Evolutionary conservation across 495 filamentous ascomycete species (phyloP).

Genomic region (Hypomontagnella monticulosa): DNA sequence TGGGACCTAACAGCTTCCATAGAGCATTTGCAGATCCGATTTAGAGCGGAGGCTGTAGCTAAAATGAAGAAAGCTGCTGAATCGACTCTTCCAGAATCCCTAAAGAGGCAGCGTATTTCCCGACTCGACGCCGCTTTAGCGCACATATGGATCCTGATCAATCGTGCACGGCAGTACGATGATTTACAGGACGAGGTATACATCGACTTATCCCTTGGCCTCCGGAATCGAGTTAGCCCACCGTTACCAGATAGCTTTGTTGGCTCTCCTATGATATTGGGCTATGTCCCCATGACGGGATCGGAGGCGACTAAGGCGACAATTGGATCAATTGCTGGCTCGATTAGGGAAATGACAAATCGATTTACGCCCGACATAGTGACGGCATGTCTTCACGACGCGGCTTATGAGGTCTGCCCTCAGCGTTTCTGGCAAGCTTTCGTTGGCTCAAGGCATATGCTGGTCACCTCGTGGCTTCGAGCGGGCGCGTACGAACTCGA

Average conservation of each 20-base stretch:
- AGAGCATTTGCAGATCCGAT: conserved; percentile 48
- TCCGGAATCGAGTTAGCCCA: conserved; percentile 45
- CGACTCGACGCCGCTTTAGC: conserved; percentile 52
- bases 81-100: conserved; percentile 33
- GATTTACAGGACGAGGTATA: conserved; percentile 40
- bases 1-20: conserved; percentile 46
- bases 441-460: conserved; percentile 47
- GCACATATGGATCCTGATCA: conserved; percentile 53
- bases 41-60: conserved; percentile 32
- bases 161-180: conserved; percentile 44
- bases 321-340: conserved; percentile 41
- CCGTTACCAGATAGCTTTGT: conserved; percentile 49
- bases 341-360: conserved; percentile 43
- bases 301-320: conserved; percentile 18
- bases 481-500: conserved; percentile 50
- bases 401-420: conserved; percentile 47
- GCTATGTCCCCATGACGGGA: conserved; percentile 29
- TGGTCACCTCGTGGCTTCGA: conserved; percentile 54
- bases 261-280: conserved; percentile 49
- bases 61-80: conserved; percentile 42
- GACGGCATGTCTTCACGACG: conserved; percentile 46
- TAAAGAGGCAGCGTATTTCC: conserved; percentile 38
- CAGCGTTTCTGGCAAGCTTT: conserved; percentile 55
- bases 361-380: conserved; percentile 50
- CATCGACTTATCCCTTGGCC: conserved; percentile 48